phyloP scores from a whole-genome alignment of 805 yeast genomes.

The Pichia thaimueangensis region DNA sequence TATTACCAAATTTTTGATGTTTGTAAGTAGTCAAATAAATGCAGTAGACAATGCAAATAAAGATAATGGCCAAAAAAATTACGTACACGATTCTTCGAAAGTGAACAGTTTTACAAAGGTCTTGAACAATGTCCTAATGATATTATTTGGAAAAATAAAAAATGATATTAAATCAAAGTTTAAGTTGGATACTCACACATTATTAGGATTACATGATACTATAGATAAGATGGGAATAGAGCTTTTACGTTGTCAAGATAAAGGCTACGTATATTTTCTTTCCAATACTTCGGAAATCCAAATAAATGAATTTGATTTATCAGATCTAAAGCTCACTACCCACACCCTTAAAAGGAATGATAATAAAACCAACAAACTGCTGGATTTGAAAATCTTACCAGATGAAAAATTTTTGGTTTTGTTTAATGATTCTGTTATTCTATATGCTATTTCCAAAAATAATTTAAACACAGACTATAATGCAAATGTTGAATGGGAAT shows the following conservation, averaged over 20 bases:
- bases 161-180: slow-evolving; percentile 17
- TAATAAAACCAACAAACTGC: not conserved
- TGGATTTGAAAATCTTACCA: not conserved
- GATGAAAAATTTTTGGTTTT: not conserved
- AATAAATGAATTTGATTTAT: not conserved
- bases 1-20: slow-evolving; percentile 28
- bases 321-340: not conserved
- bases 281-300: not conserved
- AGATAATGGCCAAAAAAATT: not conserved
- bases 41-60: not conserved
- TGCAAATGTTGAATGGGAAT: not conserved
- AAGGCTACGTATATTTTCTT: not conserved
- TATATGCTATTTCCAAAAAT: not conserved
- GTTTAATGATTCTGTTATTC: not conserved
- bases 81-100: slow-evolving; percentile 4
- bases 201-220: too few species aligned
- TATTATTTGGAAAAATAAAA: slow-evolving; percentile 16
- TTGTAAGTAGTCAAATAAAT: slow-evolving; percentile 12
- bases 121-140: slow-evolving; percentile 12
- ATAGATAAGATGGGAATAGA: too few species aligned
- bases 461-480: not conserved
- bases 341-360: not conserved
- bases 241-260: too few species aligned
- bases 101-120: slow-evolving; percentile 10
- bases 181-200: not conserved